Conservation (phyloP, 2,329 filamentous ascomycete species). For the Incumbomyces delicatus region DNA sequence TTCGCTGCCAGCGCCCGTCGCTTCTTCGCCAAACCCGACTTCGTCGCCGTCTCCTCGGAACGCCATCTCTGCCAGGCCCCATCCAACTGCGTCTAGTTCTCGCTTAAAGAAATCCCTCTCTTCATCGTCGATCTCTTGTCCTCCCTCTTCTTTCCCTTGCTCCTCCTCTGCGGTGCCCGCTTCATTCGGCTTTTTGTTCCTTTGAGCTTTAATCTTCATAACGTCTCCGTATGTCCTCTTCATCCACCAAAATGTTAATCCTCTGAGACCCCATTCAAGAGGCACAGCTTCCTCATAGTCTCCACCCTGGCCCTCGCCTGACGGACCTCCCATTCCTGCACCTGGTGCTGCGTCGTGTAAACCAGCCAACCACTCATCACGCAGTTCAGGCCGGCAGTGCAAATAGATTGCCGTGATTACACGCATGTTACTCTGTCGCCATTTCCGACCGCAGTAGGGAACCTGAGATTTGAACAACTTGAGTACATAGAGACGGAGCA, state of each 20-base stretch:
- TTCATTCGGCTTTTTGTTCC: conserved; percentile 18
- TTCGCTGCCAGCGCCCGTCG: conserved; percentile 5
- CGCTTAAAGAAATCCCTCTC: conserved; percentile 71
- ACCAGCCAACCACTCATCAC: conserved; percentile 55
- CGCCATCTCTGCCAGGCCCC: conserved; percentile 29
- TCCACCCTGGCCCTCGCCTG: conserved; percentile 66
- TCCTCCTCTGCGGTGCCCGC: conserved; percentile 26
- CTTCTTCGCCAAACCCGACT: conserved; percentile 20
- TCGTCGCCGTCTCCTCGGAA: conserved; percentile 13
- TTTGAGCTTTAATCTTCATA: conserved; percentile 45
- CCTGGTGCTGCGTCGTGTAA: conserved; percentile 17
- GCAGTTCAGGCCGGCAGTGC: conserved; percentile 80
- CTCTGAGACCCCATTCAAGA: conserved; percentile 79
- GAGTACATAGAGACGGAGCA: conserved; percentile 83
- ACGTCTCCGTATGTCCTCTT: conserved; percentile 69
- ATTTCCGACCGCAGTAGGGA: conserved; percentile 94
- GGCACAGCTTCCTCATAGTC: conserved; percentile 90
- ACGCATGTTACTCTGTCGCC: conserved; percentile 96
- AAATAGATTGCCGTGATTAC: conserved; percentile 96
- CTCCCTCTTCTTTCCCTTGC: conserved; percentile 27
- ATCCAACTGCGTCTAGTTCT: conserved; percentile 63
- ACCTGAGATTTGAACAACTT: conserved; percentile 99
- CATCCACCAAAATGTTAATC: conserved; percentile 91
- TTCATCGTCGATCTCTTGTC: conserved; percentile 51
- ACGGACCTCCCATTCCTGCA: conserved; percentile 62